Conservation (phyloP, 257 asterid species). For the Solanum medicagineum region DNA sequence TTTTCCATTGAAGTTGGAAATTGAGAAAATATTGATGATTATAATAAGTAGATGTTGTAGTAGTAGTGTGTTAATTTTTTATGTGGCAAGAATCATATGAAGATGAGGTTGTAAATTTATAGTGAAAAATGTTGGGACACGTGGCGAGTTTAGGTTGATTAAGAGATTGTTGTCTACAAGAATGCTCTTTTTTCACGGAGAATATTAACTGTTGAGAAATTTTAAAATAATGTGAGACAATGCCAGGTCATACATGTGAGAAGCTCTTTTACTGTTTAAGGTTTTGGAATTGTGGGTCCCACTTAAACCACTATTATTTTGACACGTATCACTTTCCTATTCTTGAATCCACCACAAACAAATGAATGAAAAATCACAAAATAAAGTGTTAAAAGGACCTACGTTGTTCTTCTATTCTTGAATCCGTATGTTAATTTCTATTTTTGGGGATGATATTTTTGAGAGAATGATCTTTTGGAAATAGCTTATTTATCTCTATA, state of each 20-base stretch:
- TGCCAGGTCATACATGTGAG: not conserved
- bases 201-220: not conserved
- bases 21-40: not conserved
- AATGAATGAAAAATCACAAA: fast-evolving
- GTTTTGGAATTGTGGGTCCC: not conserved
- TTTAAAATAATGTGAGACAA: not conserved
- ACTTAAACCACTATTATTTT: not conserved
- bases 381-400: not conserved
- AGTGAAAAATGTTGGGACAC: slow-evolving; percentile 16
- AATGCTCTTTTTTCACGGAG: not conserved
- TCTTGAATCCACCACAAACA: not conserved
- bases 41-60: not conserved
- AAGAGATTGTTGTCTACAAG: slow-evolving; percentile 7
- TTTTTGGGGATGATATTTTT: too few species aligned
- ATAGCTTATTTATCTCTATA: too few species aligned
- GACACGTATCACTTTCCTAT: not conserved
- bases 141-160: slow-evolving; percentile 26
- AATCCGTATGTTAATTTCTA: too few species aligned
- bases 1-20: slow-evolving; percentile 22
- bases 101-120: slow-evolving; percentile 36
- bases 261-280: not conserved
- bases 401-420: too few species aligned
- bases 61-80: not conserved
- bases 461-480: too few species aligned
- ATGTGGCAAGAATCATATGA: slow-evolving; percentile 12